A percentile compares a stretch with the other conserved stretches of the same genome.
phyloP scores from a whole-genome alignment of 2,329 filamentous ascomycete species.

The Parastagonospora nodorum region DNA sequence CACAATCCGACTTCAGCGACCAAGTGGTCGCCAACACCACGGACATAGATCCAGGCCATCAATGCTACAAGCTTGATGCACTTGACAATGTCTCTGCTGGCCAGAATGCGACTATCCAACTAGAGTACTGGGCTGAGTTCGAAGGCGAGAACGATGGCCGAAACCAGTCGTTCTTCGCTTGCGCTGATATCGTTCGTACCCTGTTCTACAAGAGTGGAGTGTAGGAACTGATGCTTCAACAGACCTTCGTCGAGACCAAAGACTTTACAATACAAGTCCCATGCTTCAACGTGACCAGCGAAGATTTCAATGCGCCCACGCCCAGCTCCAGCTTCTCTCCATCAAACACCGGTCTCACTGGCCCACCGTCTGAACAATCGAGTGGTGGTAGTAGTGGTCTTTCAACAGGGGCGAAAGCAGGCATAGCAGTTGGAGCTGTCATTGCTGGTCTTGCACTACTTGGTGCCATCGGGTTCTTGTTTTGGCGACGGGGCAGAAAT shows the following conservation, averaged over 20 bases:
- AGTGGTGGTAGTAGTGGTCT: constrained; percentile 29
- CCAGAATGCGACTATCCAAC: constrained; percentile 53
- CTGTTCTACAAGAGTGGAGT: neutral
- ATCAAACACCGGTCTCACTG: constrained; percentile 28
- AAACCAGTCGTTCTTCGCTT: constrained; percentile 54
- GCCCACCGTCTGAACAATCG: constrained; percentile 19
- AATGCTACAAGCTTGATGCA: constrained; percentile 50
- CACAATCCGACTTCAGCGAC: constrained; percentile 48
- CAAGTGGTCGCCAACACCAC: constrained; percentile 44
- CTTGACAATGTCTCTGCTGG: constrained; percentile 43
- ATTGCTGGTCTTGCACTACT: constrained; percentile 28
- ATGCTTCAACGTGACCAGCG: constrained; percentile 54
- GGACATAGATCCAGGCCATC: constrained; percentile 50
- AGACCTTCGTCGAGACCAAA: constrained; percentile 47
- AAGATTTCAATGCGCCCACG: constrained; percentile 39
- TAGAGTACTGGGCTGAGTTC: constrained; percentile 51
- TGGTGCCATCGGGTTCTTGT: constrained; percentile 26
- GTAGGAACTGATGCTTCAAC: neutral
- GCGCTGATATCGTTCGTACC: constrained; percentile 48
- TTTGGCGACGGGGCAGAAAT: constrained; percentile 24
- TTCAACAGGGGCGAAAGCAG: constrained; percentile 50
- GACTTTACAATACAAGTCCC: constrained; percentile 50
- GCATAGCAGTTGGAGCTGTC: constrained; percentile 46
- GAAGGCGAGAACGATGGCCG: constrained; percentile 47
- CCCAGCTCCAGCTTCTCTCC: constrained; percentile 15